These are phyloP conservation scores for Psilocybe subaeruginosa DNA, from an alignment of 768 basidiomycete species.

Conservation along the genomic window DNA sequence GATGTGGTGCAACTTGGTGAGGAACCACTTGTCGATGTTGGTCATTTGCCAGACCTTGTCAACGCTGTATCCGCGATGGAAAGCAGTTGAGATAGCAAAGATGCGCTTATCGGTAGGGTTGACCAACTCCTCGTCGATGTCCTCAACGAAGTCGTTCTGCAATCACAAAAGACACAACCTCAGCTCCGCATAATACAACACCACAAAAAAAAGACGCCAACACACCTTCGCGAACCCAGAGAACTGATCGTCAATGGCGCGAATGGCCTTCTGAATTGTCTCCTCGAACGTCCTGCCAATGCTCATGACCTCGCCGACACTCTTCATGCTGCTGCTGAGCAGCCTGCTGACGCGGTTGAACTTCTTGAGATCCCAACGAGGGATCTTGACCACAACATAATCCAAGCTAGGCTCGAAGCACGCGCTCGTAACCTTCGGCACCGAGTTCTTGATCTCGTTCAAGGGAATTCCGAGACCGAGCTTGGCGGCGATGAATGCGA, in stretches of 20 bases:
- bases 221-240: constrained; percentile 84
- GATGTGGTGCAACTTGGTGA: constrained; percentile 85
- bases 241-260: constrained; percentile 96
- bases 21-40: constrained; percentile 98
- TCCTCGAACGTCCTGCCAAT: constrained; percentile 99
- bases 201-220: not conserved
- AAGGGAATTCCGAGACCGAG: constrained; percentile 96
- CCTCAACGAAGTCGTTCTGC: constrained; percentile 84
- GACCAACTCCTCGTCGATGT: constrained; percentile 90
- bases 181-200: constrained; percentile 1
- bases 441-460: constrained; percentile 97
- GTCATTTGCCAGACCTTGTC: constrained; percentile 98
- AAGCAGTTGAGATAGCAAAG: constrained; percentile 94
- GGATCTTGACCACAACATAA: constrained; percentile 98
- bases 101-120: constrained; percentile 98
- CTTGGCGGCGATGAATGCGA: constrained; percentile 98
- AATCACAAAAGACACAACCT: not conserved
- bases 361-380: constrained; percentile 99
- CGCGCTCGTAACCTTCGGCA: constrained; percentile 94
- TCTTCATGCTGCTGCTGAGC: constrained; percentile 97
- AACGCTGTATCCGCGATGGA: constrained; percentile 90
- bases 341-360: constrained; percentile 92
- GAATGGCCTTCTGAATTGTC: constrained; percentile 97
- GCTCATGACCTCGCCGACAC: constrained; percentile 99
- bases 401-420: constrained; percentile 99